phyloP scores from a whole-genome alignment of 2,329 filamentous ascomycete species.

The Thelonectria olida region DNA sequence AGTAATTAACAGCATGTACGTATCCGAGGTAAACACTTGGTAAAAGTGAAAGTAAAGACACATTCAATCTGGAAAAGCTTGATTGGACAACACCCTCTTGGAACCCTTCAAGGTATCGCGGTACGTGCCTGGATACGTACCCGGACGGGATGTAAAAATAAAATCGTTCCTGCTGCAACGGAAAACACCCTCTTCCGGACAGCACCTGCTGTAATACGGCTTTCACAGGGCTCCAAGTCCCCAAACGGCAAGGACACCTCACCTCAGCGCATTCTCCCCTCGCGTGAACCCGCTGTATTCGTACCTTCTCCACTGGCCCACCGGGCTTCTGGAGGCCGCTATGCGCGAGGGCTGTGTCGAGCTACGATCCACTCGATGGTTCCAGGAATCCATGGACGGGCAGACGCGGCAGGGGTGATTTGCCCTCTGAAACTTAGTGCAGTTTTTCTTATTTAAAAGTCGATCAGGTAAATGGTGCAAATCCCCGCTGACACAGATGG shows the following conservation, averaged over 20 bases:
- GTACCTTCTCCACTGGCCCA: constrained; percentile 1
- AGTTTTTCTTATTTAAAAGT: background rate
- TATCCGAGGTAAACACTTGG: background rate
- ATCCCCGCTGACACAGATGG: constrained; percentile 13
- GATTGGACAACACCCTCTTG: background rate
- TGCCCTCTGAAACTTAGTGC: constrained; percentile 21
- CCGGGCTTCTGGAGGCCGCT: constrained; percentile 3
- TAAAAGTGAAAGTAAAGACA: background rate
- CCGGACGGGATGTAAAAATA: background rate
- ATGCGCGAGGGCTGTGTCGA: constrained; percentile 18
- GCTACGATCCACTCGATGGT: constrained; percentile 4
- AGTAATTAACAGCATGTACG: too few species aligned
- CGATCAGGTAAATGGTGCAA: background rate
- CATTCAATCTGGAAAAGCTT: background rate
- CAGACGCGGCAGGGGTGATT: constrained; percentile 12
- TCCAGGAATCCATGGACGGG: constrained; percentile 1
- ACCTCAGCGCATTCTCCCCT: constrained; percentile 17
- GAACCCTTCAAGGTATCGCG: background rate
- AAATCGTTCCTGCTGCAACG: background rate
- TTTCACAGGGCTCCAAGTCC: constrained; percentile 5
- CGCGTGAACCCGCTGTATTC: constrained; percentile 12
- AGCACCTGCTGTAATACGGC: background rate
- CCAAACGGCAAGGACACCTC: constrained; percentile 9
- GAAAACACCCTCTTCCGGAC: too few species aligned
- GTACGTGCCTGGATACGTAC: background rate